phyloP scores from a whole-genome alignment of 192 early-diverging fungal species.

The Rhizophagus prolifer region DNA sequence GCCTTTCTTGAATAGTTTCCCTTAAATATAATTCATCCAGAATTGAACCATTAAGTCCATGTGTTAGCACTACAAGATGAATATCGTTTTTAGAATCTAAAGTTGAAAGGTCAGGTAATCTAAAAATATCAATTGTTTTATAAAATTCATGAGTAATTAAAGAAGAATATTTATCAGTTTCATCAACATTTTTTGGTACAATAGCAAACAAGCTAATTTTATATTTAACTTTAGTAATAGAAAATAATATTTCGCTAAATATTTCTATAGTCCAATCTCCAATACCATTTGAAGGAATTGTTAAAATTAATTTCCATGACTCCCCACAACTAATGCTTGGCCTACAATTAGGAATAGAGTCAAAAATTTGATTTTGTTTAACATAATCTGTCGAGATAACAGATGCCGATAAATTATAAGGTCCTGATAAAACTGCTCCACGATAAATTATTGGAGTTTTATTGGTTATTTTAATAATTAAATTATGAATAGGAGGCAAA shows the following conservation, averaged over 20 bases:
- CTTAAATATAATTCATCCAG: constrained; percentile 45
- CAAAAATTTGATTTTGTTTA: neutral
- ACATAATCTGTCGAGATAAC: neutral
- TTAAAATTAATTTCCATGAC: neutral
- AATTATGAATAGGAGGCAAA: neutral
- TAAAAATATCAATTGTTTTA: constrained; percentile 12
- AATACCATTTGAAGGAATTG: neutral
- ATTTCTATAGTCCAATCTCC: constrained; percentile 24
- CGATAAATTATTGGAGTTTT: neutral
- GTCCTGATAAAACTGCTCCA: neutral
- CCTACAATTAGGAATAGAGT: neutral
- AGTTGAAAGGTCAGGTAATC: neutral
- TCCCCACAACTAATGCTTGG: constrained; percentile 4
- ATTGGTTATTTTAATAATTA: constrained; percentile 7
- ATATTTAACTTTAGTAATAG: constrained; percentile 6
- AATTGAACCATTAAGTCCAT: constrained; percentile 43
- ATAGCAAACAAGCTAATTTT: neutral
- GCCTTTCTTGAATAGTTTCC: constrained; percentile 39
- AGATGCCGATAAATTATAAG: constrained; percentile 20
- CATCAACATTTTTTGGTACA: neutral
- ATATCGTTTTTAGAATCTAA: constrained; percentile 14
- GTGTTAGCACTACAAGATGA: constrained; percentile 45
- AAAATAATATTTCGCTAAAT: constrained; percentile 4
- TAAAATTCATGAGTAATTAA: neutral
- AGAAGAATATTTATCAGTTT: constrained; percentile 3